These are phyloP conservation scores for Pythium rishiriense DNA, from an alignment of 352 stramenopile genomes.

Conservation along the genomic window DNA sequence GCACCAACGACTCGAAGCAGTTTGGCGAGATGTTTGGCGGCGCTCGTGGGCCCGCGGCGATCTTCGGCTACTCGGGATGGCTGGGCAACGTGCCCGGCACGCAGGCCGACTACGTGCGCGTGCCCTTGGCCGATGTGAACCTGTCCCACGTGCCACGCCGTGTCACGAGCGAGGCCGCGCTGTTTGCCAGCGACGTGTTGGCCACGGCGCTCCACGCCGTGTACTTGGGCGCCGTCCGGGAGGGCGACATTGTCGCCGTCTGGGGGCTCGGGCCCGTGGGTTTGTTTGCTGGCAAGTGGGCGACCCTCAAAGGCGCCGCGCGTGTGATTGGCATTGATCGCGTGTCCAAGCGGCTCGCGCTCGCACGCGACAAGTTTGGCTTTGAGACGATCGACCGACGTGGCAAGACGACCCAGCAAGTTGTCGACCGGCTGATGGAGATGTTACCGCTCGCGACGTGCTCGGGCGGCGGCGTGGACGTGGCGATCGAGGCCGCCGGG, in stretches of 20 bases:
- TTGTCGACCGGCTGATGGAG: constrained; percentile 33
- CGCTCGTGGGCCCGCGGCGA: constrained; percentile 28
- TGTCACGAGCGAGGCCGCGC: constrained; percentile 38
- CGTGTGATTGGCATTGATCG: constrained; percentile 44
- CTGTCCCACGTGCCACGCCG: constrained; percentile 28
- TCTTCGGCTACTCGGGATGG: constrained; percentile 40
- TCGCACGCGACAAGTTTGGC: constrained; percentile 36
- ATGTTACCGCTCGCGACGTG: constrained; percentile 31
- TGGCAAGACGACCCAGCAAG: constrained; percentile 25
- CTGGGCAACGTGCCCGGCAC: constrained; percentile 45
- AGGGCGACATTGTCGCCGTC: constrained; percentile 41
- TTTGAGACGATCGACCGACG: constrained; percentile 39
- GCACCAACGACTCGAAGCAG: constrained; percentile 43
- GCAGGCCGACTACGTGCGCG: constrained; percentile 53
- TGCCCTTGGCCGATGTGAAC: constrained; percentile 52
- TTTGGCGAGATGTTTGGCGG: constrained; percentile 43
- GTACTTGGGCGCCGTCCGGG: constrained; percentile 29
- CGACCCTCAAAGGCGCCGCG: constrained; percentile 35
- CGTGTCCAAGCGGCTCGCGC: constrained; percentile 32
- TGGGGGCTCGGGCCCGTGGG: constrained; percentile 44
- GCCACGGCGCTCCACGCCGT: constrained; percentile 40
- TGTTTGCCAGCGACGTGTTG: constrained; percentile 47
- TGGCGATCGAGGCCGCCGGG: constrained; percentile 41
- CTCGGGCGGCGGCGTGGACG: constrained; percentile 36
- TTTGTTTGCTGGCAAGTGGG: constrained; percentile 35